These are phyloP conservation scores for Clitoria ternatea DNA, from an alignment of 306 rosid species.

Conservation along the genomic window DNA sequence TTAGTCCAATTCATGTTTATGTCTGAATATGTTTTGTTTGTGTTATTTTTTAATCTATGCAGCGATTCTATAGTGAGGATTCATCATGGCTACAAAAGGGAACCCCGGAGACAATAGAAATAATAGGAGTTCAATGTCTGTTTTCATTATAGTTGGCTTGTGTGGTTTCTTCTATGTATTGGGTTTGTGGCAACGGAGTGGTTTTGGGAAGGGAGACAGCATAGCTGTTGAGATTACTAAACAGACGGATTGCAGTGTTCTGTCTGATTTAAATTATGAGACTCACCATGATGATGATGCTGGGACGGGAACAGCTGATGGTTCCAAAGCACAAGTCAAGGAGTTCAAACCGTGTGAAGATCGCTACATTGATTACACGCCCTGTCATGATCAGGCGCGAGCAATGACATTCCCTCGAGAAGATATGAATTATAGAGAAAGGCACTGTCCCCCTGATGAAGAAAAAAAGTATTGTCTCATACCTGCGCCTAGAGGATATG, in stretches of 20 bases:
- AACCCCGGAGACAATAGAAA: constrained; percentile 58
- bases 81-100: constrained; percentile 69
- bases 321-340: constrained; percentile 28
- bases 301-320: constrained; percentile 31
- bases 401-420: constrained; percentile 78
- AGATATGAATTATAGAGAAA: constrained; percentile 69
- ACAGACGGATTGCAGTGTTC: constrained; percentile 68
- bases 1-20: constrained; percentile 4
- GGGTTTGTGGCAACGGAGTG: constrained; percentile 89
- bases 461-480: constrained; percentile 72
- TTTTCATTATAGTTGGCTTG: constrained; percentile 57
- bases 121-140: constrained; percentile 38
- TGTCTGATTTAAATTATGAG: constrained; percentile 61
- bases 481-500: constrained; percentile 75
- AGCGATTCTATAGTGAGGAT: constrained; percentile 20
- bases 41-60: constrained; percentile 5
- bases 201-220: constrained; percentile 85
- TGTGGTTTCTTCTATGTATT: constrained; percentile 78
- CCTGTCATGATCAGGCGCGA: constrained; percentile 69
- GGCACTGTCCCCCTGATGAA: constrained; percentile 72
- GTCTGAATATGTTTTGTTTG: constrained; percentile 1
- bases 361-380: constrained; percentile 61
- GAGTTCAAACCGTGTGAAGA: constrained; percentile 52
- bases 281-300: constrained; percentile 56
- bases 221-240: constrained; percentile 69